These are phyloP conservation scores for Athelia psychrophila DNA, from an alignment of 1,284 basidiomycete genomes.

Conservation along the genomic window DNA sequence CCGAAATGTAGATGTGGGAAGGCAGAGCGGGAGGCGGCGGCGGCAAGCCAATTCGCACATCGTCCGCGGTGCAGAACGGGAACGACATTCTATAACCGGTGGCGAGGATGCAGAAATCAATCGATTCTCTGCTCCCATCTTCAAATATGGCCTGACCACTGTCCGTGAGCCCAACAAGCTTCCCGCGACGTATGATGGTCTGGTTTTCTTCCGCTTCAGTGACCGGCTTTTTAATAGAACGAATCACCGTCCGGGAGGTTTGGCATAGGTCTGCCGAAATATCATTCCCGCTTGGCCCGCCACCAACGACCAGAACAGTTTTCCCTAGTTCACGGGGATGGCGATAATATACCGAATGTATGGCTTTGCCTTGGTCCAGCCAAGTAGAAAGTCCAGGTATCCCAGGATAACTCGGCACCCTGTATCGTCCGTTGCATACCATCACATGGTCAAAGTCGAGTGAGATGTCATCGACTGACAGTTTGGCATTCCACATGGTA, in stretches of 20 bases:
- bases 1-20: conserved; percentile 58
- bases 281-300: conserved; percentile 70
- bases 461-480: conserved; percentile 31
- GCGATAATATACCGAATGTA: conserved; percentile 68
- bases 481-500: conserved; percentile 45
- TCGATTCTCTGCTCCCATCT: conserved; percentile 52
- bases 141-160: conserved; percentile 53
- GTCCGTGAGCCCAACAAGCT: conserved; percentile 39
- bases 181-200: conserved; percentile 35
- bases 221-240: conserved; percentile 44
- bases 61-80: conserved; percentile 50
- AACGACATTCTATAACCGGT: conserved; percentile 69
- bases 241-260: conserved; percentile 45
- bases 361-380: conserved; percentile 46
- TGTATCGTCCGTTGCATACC: conserved; percentile 74
- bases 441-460: conserved; percentile 60
- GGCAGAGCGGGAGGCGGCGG: conserved; percentile 46
- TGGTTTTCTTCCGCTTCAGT: conserved; percentile 33
- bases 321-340: conserved; percentile 43
- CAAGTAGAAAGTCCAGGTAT: conserved; percentile 58
- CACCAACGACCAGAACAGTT: conserved; percentile 68
- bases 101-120: conserved; percentile 66
- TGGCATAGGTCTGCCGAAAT: conserved; percentile 54
- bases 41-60: conserved; percentile 32
- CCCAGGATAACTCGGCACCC: conserved; percentile 55